Percentiles rank a stretch among this genome's conserved stretches.
Conservation (phyloP, 2,329 filamentous ascomycete species). For the Arthrobotrys sphaeroides region DNA sequence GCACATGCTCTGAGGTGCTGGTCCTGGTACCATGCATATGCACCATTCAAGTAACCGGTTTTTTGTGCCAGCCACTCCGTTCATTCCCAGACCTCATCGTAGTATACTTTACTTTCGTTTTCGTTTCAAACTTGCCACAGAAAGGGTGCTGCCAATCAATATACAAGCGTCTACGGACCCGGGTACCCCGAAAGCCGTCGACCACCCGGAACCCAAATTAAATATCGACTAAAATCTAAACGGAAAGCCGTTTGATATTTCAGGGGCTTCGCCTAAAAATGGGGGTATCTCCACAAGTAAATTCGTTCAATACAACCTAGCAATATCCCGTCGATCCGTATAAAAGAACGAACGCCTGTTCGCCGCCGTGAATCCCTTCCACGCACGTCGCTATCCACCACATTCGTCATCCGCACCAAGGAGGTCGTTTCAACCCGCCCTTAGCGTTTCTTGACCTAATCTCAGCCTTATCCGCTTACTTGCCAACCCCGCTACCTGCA, state of each 20-base stretch:
- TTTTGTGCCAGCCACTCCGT: background rate
- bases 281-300: slow-evolving; percentile 35
- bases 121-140: slow-evolving; percentile 11
- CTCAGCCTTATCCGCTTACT: background rate
- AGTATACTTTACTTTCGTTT: background rate
- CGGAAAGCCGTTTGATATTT: background rate
- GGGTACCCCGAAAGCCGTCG: no score
- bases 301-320: background rate
- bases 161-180: background rate
- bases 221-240: background rate
- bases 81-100: background rate
- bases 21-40: slow-evolving; percentile 27
- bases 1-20: slow-evolving; percentile 2
- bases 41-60: slow-evolving; percentile 36
- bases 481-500: background rate
- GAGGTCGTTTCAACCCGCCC: background rate
- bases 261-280: slow-evolving; percentile 19
- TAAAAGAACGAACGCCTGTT: slow-evolving; percentile 4
- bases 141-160: background rate
- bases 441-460: slow-evolving; percentile 8
- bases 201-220: background rate
- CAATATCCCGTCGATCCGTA: background rate
- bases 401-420: background rate
- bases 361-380: background rate
- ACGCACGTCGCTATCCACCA: background rate